Evolutionary conservation across 345 rosid genomes (phyloP).

Genomic region (Lumnitzera littorea): DNA sequence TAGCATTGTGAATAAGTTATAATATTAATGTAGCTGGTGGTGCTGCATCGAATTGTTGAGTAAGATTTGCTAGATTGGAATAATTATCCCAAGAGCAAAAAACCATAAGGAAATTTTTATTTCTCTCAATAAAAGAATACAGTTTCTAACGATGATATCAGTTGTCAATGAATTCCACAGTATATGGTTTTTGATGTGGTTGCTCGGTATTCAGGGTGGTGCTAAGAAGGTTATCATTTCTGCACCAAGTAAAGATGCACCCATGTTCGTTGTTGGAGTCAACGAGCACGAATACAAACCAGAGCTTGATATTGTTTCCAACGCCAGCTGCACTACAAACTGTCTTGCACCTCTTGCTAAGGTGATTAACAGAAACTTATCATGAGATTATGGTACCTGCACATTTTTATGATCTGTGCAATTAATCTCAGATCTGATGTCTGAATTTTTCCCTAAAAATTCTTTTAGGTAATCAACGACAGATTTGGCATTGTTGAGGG

Average conservation of each 20-base stretch:
- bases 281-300: conserved; percentile 87
- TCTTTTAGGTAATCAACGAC: conserved; percentile 64
- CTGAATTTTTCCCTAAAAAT: neutral
- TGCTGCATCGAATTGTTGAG: too few species aligned
- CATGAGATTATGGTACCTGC: too few species aligned
- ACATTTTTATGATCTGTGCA: neutral
- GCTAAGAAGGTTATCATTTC: conserved; percentile 95
- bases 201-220: conserved; percentile 52
- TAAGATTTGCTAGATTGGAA: too few species aligned
- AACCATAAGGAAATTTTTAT: too few species aligned
- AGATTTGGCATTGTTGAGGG: conserved; percentile 92
- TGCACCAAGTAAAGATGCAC: conserved; percentile 92
- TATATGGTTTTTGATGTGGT: neutral
- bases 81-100: too few species aligned
- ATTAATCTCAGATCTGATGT: neutral
- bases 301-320: conserved; percentile 68
- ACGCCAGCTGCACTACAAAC: conserved; percentile 97
- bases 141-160: too few species aligned
- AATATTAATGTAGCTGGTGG: too few species aligned
- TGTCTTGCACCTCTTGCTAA: conserved; percentile 97
- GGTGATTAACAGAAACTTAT: conserved; percentile 12
- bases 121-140: too few species aligned
- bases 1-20: too few species aligned
- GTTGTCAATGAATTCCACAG: too few species aligned
- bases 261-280: conserved; percentile 95